Evolutionary conservation across 352 stramenopile species (phyloP).

Genomic region (Phytophthora palmivora): DNA sequence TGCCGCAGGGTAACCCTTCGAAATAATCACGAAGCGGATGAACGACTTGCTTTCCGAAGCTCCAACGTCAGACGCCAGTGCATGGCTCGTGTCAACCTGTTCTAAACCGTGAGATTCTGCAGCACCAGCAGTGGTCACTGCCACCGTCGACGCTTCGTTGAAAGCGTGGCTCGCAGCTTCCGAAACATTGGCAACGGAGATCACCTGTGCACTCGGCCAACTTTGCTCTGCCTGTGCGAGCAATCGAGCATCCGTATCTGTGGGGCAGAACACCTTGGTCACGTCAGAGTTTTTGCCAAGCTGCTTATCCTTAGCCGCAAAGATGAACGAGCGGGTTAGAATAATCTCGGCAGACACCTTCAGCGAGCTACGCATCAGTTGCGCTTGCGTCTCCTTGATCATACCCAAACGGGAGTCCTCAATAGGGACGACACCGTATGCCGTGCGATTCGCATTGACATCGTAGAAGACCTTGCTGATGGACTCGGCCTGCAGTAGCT

Average conservation of each 20-base stretch:
- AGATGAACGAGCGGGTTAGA: conserved; percentile 72
- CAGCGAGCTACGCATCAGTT: conserved; percentile 72
- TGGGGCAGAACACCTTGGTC: conserved; percentile 63
- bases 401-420: conserved; percentile 87
- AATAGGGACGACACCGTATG: conserved; percentile 88
- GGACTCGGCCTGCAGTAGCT: conserved; percentile 63
- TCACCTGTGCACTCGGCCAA: conserved; percentile 76
- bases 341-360: conserved; percentile 84
- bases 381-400: conserved; percentile 88
- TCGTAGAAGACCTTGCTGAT: conserved; percentile 84
- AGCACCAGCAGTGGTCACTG: conserved; percentile 62
- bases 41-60: conserved; percentile 47
- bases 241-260: conserved; percentile 59
- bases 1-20: conserved; percentile 63
- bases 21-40: conserved; percentile 81
- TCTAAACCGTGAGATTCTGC: conserved; percentile 48
- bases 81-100: conserved; percentile 60
- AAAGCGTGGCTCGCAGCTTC: conserved; percentile 59
- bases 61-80: conserved; percentile 53
- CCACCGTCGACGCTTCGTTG: conserved; percentile 48
- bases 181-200: conserved; percentile 69
- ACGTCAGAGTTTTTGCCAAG: conserved; percentile 57
- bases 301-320: conserved; percentile 63
- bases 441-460: conserved; percentile 80
- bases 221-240: conserved; percentile 69